A percentile compares a stretch with the other conserved stretches of the same genome.
These are phyloP conservation scores for Pythium insidiosum DNA, from an alignment of 352 stramenopile species.

Conservation along the genomic window DNA sequence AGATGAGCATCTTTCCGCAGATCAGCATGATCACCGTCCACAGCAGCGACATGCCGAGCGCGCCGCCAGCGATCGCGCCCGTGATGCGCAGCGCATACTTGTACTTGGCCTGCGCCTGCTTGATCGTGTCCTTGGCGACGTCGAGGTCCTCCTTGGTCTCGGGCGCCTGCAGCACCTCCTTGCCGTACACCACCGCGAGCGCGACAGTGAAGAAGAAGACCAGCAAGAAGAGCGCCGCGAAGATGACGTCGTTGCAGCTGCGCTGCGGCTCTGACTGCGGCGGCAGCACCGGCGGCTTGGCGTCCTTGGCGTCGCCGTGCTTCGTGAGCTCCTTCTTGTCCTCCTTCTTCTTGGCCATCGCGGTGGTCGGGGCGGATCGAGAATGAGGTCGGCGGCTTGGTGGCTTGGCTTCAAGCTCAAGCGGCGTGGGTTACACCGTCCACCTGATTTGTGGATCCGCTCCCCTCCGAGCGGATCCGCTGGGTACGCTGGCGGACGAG, in stretches of 20 bases:
- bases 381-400: too few species aligned
- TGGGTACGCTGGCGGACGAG: too few species aligned
- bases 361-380: background rate
- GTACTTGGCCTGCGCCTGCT: constrained; percentile 44
- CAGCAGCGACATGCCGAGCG: constrained; percentile 27
- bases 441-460: constrained; percentile 11
- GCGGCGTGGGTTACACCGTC: background rate
- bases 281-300: constrained; percentile 13
- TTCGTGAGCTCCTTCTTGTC: constrained; percentile 16
- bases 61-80: constrained; percentile 29
- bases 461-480: constrained; percentile 6
- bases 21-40: constrained; percentile 48
- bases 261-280: constrained; percentile 23
- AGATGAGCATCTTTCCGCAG: constrained; percentile 57
- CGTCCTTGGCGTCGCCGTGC: constrained; percentile 8
- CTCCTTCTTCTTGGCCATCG: constrained; percentile 17
- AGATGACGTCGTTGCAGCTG: constrained; percentile 74
- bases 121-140: constrained; percentile 37
- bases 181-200: constrained; percentile 51
- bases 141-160: constrained; percentile 28
- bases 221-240: constrained; percentile 47
- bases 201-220: constrained; percentile 20
- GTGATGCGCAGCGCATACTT: constrained; percentile 44
- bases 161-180: constrained; percentile 21
- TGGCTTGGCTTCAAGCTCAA: too few species aligned